Conservation (phyloP, 208 protist genomes). For the Spongospora subterranea region DNA sequence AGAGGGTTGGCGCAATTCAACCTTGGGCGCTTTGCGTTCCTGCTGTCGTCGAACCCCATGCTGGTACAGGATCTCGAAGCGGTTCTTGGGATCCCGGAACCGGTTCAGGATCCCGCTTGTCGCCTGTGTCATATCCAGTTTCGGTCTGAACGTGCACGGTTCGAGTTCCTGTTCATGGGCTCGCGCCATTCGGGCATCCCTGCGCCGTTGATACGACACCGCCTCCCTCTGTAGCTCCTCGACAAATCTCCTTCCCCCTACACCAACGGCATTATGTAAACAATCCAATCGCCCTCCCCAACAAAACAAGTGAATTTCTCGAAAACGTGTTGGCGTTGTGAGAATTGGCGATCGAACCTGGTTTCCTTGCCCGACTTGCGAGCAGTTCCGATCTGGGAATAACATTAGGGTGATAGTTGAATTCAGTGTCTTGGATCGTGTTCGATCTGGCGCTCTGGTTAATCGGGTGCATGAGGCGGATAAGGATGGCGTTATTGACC, state of each 20-base stretch:
- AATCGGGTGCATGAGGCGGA: constrained; percentile 31
- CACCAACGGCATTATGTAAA: too few relatives aligned
- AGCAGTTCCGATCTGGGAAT: not conserved
- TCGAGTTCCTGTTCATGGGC: not conserved
- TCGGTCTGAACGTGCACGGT: constrained; percentile 28
- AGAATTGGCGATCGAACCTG: too few relatives aligned
- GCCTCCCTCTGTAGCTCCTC: not conserved
- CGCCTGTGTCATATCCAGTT: not conserved
- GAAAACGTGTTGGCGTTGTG: too few relatives aligned
- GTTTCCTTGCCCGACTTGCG: not conserved
- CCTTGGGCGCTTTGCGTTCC: not conserved
- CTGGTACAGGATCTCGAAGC: not conserved
- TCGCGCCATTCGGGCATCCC: not conserved
- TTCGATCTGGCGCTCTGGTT: not conserved
- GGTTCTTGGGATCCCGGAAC: not conserved
- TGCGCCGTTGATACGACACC: not conserved
- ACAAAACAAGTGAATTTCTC: not conserved
- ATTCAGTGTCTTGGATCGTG: too few relatives aligned
- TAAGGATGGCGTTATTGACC: not conserved
- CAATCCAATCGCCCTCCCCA: too few relatives aligned
- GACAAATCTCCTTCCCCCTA: not conserved
- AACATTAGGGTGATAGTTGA: not conserved
- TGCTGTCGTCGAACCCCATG: not conserved
- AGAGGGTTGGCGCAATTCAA: too few relatives aligned
- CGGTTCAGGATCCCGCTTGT: not conserved